A percentile compares a stretch with the other conserved stretches of the same genome.
phyloP scores from a whole-genome alignment of 179 eudicot genomes.

The Drosera spatulata region DNA sequence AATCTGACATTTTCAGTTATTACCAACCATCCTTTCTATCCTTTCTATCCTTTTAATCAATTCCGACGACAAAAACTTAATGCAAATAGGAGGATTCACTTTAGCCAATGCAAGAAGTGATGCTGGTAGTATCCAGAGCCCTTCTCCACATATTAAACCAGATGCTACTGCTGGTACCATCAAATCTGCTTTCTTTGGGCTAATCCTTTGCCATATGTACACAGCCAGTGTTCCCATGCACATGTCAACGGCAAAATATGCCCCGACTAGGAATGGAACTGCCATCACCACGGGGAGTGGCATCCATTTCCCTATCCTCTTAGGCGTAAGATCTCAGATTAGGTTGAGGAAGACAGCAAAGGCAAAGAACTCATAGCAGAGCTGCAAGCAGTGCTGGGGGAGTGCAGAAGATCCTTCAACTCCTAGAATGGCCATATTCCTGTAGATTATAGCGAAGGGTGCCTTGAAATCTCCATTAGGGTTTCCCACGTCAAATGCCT shows the following conservation, averaged over 20 bases:
- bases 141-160: slow-evolving; percentile 3
- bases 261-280: background rate
- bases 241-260: slow-evolving; percentile 2
- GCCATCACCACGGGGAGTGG: slow-evolving; percentile 2
- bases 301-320: slow-evolving; percentile 3
- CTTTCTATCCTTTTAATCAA: too few species aligned
- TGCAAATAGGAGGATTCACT: slow-evolving; percentile 2
- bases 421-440: slow-evolving; percentile 2
- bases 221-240: background rate
- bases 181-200: slow-evolving; percentile 1
- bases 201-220: background rate
- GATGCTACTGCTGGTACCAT: slow-evolving; percentile 2
- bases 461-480: background rate
- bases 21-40: too few species aligned
- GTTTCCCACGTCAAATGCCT: slow-evolving; percentile 4
- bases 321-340: background rate
- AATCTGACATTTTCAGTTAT: too few species aligned
- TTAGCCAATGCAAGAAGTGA: slow-evolving; percentile 2
- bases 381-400: slow-evolving; percentile 4
- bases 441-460: background rate
- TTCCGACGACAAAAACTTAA: background rate
- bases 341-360: background rate
- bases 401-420: background rate
- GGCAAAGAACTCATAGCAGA: slow-evolving; percentile 1
- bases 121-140: slow-evolving; percentile 1